Evolutionary conservation across 1,284 basidiomycete genomes (phyloP).

Genomic region (Pseudomicrostroma phylloplanum): DNA sequence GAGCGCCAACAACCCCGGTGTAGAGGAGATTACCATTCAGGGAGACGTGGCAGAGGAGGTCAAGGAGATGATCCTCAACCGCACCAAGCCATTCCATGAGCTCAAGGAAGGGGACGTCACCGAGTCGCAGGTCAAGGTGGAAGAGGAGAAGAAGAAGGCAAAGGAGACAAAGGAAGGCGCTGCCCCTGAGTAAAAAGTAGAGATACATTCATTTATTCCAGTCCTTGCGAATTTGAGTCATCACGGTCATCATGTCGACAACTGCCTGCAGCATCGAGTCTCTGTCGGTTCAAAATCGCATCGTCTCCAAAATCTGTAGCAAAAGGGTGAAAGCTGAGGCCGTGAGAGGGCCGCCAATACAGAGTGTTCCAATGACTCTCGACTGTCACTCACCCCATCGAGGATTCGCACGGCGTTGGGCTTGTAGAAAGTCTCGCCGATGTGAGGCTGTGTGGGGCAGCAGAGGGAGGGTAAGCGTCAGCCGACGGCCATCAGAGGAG

Average conservation of each 20-base stretch:
- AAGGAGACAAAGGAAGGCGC: constrained; percentile 10
- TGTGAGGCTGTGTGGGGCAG: constrained; percentile 18
- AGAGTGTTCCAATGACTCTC: neutral
- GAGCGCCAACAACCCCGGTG: constrained; percentile 38
- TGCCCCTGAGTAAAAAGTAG: neutral
- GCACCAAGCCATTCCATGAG: constrained; percentile 43
- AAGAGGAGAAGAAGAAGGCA: constrained; percentile 45
- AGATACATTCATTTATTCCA: neutral
- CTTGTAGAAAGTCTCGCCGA: constrained; percentile 38
- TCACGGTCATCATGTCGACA: too few species aligned
- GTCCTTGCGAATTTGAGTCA: too few species aligned
- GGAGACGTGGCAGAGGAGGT: constrained; percentile 49
- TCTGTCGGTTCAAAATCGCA: neutral
- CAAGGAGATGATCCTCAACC: constrained; percentile 29
- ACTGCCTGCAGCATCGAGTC: too few species aligned
- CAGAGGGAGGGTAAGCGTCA: neutral
- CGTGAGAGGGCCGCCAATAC: neutral
- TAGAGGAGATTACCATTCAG: constrained; percentile 50
- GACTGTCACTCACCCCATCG: constrained; percentile 20
- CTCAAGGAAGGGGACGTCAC: constrained; percentile 31
- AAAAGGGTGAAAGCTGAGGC: neutral
- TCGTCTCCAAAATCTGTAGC: constrained; percentile 3
- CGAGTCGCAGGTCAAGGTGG: constrained; percentile 42
- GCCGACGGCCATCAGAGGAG: neutral
- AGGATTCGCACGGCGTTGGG: constrained; percentile 31